Base-by-base conservation (phyloP, 1,139 yeast species). In the Entelexis sorbosivorans region DNA sequence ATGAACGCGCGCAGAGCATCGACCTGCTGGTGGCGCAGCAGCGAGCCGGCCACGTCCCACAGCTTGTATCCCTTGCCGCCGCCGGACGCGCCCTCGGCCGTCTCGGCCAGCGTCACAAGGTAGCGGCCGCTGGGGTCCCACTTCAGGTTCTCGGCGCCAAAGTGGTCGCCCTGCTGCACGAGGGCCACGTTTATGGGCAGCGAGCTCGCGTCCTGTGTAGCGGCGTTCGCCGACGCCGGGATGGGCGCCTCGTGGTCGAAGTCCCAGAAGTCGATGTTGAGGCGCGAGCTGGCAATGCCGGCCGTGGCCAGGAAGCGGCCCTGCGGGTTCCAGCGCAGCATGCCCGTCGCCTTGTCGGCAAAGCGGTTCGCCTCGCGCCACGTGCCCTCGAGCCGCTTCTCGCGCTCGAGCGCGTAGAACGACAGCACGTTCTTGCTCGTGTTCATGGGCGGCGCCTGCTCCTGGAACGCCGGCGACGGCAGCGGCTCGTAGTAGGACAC, bases 101-200 rank as follows among this genome's bases (percentile, higher is more conserved):
- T 45, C 17, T 50, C 50, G 14, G 55, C 53, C 38, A 49, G 32
- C 8, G 60, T 53, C 49, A 93, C 82, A 53, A 89, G 73, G 66
- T 74, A 88, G 69, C 97, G 78, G 60, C 98, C 98, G 44, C 95
- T 83, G 53, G 96, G 93, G 67, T 93, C 98, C 98, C 98, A 93
- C 52, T 81, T 74, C 57, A 88, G 67, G 65, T 83, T 87, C 51
- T 96, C 84, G 73, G 89, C 78, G 57, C 95, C 95, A 61, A 78
- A 79, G 55, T 81, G 82, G 44, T 77, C 70, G 59, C 77, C 80
- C 60, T 83, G 72, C 60, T 76, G 75, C 65, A 82, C 80, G 40
- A 47, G 44, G 26, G 50, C 50, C 59, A 84, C 75, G 59, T 77
- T 78, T 48, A 82, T 80, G 24, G 73, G 69, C 44, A 74, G 74